Evolutionary conservation across 495 filamentous ascomycete genomes (phyloP).

Genomic region (Astrothelium macrocarpum): DNA sequence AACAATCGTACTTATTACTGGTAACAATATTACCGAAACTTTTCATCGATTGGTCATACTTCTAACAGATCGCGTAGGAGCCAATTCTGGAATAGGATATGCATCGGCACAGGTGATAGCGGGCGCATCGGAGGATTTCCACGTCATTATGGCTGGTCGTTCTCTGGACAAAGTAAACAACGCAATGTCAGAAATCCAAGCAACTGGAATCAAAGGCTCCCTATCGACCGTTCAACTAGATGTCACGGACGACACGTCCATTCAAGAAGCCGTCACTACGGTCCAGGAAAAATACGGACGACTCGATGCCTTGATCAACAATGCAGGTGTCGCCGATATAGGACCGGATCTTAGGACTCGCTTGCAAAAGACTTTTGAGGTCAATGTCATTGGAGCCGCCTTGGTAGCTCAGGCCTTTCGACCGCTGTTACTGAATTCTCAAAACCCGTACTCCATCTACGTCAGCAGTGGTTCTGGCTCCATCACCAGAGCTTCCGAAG

Average conservation of each 20-base stretch:
- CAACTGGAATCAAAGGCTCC: constrained; percentile 17
- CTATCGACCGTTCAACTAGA: constrained; percentile 22
- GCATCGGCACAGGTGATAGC: constrained; percentile 26
- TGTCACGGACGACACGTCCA: constrained; percentile 20
- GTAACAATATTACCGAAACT: neutral
- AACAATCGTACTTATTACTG: constrained; percentile 19
- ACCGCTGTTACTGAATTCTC: constrained; percentile 26
- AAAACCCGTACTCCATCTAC: constrained; percentile 25
- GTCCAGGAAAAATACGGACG: constrained; percentile 18
- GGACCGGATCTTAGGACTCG: constrained; percentile 6
- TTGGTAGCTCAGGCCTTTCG: constrained; percentile 24
- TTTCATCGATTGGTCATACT: neutral
- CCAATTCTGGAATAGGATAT: constrained; percentile 33
- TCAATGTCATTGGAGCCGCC: constrained; percentile 30
- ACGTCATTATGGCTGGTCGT: constrained; percentile 33
- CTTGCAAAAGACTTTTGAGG: constrained; percentile 21
- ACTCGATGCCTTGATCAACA: constrained; percentile 21
- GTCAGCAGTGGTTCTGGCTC: constrained; percentile 25
- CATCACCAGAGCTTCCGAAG: constrained; percentile 10
- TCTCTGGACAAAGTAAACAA: constrained; percentile 25
- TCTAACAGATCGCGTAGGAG: constrained; percentile 17
- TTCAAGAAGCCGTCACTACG: constrained; percentile 16
- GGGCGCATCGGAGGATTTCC: constrained; percentile 23
- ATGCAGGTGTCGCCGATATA: constrained; percentile 15
- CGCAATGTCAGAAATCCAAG: constrained; percentile 27